Evolutionary conservation across 2,329 filamentous ascomycete genomes (phyloP).

Genomic region (Stagonosporopsis chrysanthemi): DNA sequence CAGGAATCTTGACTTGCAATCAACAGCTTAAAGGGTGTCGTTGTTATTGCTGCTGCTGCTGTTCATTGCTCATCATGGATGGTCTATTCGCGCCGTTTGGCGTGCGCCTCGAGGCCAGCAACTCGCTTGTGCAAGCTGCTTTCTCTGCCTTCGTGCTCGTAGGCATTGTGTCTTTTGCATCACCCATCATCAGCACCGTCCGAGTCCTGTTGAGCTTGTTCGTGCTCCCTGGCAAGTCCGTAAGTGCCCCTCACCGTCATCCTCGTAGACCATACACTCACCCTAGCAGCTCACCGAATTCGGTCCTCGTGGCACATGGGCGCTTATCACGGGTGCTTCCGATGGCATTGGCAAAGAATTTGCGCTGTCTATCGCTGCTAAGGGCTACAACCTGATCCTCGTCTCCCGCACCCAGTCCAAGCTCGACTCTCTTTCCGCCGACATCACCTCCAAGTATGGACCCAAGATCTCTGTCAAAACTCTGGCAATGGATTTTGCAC

Average conservation of each 20-base stretch:
- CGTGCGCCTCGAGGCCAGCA: constrained; percentile 43
- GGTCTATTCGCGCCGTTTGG: constrained; percentile 30
- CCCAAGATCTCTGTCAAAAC: constrained; percentile 73
- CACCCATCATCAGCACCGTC: constrained; percentile 55
- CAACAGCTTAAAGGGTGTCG: neutral
- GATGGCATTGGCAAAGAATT: constrained; percentile 98
- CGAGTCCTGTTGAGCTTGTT: constrained; percentile 58
- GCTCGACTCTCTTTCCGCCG: constrained; percentile 76
- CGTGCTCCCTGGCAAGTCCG: constrained; percentile 57
- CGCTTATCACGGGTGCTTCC: constrained; percentile 90
- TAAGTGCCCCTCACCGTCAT: constrained; percentile 38
- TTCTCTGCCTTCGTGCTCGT: constrained; percentile 41
- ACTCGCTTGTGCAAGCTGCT: constrained; percentile 36
- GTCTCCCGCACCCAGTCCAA: constrained; percentile 96
- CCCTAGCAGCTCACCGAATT: constrained; percentile 76
- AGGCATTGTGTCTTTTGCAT: constrained; percentile 41
- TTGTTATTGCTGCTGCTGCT: constrained; percentile 2
- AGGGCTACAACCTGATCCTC: constrained; percentile 94
- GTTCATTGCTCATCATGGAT: constrained; percentile 14
- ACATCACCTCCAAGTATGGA: constrained; percentile 75
- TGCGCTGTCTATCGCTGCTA: constrained; percentile 84
- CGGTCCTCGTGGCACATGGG: constrained; percentile 91
- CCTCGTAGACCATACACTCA: neutral
- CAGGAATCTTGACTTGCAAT: constrained; percentile 6
- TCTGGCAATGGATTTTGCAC: constrained; percentile 89